Evolutionary conservation across 1,284 basidiomycete species (phyloP).

Genomic region (Apiotrichum veenhuisii): DNA sequence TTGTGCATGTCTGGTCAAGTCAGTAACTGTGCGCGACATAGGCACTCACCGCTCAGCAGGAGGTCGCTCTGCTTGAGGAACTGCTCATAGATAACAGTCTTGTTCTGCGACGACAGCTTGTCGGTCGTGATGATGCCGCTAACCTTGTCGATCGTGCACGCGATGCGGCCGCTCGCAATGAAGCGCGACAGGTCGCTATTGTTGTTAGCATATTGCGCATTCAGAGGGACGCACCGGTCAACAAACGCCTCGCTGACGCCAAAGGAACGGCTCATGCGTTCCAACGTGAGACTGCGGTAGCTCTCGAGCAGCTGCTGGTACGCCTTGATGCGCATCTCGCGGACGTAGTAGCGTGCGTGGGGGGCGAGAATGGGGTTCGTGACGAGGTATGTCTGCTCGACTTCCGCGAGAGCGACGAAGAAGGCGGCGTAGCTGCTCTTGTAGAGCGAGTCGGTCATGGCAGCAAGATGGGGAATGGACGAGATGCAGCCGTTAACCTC

Average conservation of each 20-base stretch:
- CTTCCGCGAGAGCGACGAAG: slow-evolving; percentile 81
- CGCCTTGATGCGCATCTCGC: slow-evolving; percentile 95
- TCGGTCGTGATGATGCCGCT: slow-evolving; percentile 93
- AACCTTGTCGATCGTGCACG: slow-evolving; percentile 92
- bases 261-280: slow-evolving; percentile 81
- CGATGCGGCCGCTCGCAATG: slow-evolving; percentile 83
- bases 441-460: slow-evolving; percentile 63
- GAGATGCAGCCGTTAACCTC: slow-evolving; percentile 54
- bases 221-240: slow-evolving; percentile 61
- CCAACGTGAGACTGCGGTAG: slow-evolving; percentile 84
- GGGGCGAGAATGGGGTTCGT: slow-evolving; percentile 80
- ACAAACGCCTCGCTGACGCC: slow-evolving; percentile 86
- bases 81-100: slow-evolving; percentile 86
- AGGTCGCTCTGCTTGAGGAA: slow-evolving; percentile 84
- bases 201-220: background rate
- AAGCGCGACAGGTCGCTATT: slow-evolving; percentile 83
- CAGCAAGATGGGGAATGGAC: slow-evolving; percentile 53
- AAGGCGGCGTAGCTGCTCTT: slow-evolving; percentile 93
- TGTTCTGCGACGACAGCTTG: slow-evolving; percentile 65
- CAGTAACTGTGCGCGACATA: too few relatives aligned
- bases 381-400: slow-evolving; percentile 81
- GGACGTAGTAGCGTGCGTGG: slow-evolving; percentile 85
- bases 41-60: slow-evolving; percentile 65
- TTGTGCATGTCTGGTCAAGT: slow-evolving; percentile 45
- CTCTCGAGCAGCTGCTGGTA: slow-evolving; percentile 89